Evolutionary conservation across 805 yeast species (phyloP).

Genomic region (Wickerhamiella siamensis): DNA sequence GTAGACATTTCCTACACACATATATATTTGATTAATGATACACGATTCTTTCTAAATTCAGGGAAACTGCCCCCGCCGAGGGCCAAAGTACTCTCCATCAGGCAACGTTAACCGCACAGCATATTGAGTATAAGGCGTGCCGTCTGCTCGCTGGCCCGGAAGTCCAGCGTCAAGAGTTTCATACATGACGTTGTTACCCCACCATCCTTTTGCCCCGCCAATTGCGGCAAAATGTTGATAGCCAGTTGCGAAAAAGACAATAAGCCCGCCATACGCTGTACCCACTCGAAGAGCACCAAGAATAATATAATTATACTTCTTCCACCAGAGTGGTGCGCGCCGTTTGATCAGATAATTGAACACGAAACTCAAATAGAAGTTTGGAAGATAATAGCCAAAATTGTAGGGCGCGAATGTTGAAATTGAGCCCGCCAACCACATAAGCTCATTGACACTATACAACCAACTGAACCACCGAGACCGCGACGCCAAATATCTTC

Average conservation of each 20-base stretch:
- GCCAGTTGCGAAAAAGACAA: slow-evolving; percentile 40
- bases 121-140: slow-evolving; percentile 1
- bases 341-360: slow-evolving; percentile 36
- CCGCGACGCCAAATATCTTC: slow-evolving; percentile 2
- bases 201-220: too few relatives aligned
- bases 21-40: background rate
- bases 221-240: slow-evolving; percentile 29
- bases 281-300: slow-evolving; percentile 46
- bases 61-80: slow-evolving; percentile 1
- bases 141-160: too few relatives aligned
- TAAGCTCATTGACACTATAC: slow-evolving; percentile 31
- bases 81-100: slow-evolving; percentile 23
- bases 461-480: slow-evolving; percentile 13
- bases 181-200: slow-evolving; percentile 39
- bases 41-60: background rate
- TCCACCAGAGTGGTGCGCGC: slow-evolving; percentile 41
- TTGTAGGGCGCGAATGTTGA: slow-evolving; percentile 23
- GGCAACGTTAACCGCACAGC: slow-evolving; percentile 14
- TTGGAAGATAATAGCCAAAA: slow-evolving; percentile 13
- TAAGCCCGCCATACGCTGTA: slow-evolving; percentile 43
- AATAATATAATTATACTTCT: slow-evolving; percentile 34
- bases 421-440: slow-evolving; percentile 31
- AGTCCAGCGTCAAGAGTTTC: slow-evolving; percentile 6
- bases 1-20: too few relatives aligned
- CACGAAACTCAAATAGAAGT: slow-evolving; percentile 21